phyloP scores from a whole-genome alignment of 2,329 filamentous ascomycete genomes.

The Cladosporium cucumerinum region DNA sequence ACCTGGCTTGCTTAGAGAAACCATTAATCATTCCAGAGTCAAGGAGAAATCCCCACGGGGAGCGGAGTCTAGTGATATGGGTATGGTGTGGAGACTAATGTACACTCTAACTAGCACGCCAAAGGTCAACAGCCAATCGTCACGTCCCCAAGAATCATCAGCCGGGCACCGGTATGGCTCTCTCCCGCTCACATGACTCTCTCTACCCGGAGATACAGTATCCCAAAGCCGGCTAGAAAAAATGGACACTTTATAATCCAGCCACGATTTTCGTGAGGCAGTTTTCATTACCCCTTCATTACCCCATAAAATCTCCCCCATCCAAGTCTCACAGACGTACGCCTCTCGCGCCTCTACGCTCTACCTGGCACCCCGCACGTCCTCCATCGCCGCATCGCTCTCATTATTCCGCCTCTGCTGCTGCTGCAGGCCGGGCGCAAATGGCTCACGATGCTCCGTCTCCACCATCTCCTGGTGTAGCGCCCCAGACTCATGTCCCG shows the following conservation, averaged over 20 bases:
- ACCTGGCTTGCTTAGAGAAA: neutral
- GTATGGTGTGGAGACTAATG: neutral
- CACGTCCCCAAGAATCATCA: neutral
- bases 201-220: neutral
- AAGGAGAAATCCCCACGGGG: neutral
- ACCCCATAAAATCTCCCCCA: slow-evolving; percentile 4
- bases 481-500: slow-evolving; percentile 11
- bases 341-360: neutral
- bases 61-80: neutral
- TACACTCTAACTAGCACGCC: neutral
- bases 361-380: neutral
- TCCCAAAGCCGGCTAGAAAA: neutral
- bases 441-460: slow-evolving; percentile 16
- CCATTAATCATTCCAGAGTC: neutral
- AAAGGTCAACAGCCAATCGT: neutral
- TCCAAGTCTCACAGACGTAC: neutral
- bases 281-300: slow-evolving; percentile 14
- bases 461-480: slow-evolving; percentile 27
- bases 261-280: neutral
- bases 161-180: neutral
- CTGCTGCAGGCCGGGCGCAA: slow-evolving; percentile 3
- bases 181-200: neutral
- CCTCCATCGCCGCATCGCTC: slow-evolving; percentile 5
- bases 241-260: neutral
- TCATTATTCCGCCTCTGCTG: neutral